Conservation (phyloP, 345 rosid genomes). For the Sonneratia alba region DNA sequence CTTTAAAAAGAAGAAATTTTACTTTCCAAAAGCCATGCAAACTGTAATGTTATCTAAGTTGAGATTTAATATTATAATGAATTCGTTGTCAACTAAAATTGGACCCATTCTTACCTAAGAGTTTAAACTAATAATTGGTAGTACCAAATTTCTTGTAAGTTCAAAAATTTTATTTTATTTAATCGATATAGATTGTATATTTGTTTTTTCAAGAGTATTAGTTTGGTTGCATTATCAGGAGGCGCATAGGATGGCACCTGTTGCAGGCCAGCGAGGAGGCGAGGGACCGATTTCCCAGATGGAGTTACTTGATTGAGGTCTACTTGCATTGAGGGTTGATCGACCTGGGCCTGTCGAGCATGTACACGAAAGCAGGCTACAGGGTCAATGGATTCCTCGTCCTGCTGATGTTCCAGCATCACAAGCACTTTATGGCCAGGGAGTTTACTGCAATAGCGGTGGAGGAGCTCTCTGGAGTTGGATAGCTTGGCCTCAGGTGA, state of each 20-base stretch:
- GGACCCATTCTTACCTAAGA: too few relatives aligned
- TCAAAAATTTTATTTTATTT: too few relatives aligned
- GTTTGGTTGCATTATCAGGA: slow-evolving; percentile 37
- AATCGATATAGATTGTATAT: too few relatives aligned
- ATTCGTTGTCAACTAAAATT: too few relatives aligned
- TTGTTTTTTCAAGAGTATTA: too few relatives aligned
- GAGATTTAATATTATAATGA: too few relatives aligned
- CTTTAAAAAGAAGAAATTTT: too few relatives aligned
- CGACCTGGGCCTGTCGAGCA: slow-evolving; percentile 76
- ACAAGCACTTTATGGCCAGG: slow-evolving; percentile 91
- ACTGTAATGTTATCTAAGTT: too few relatives aligned
- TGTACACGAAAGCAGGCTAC: slow-evolving; percentile 88
- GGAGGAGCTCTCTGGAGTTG: slow-evolving; percentile 9
- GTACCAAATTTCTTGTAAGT: too few relatives aligned
- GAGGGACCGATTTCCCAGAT: slow-evolving; percentile 38
- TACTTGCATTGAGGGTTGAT: slow-evolving; percentile 89
- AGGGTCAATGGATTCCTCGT: slow-evolving; percentile 46
- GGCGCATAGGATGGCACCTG: slow-evolving; percentile 88
- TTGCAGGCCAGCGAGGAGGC: slow-evolving; percentile 74
- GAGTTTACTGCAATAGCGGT: slow-evolving; percentile 27
- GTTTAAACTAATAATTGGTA: too few relatives aligned
- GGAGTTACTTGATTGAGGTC: slow-evolving; percentile 45
- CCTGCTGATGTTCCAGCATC: slow-evolving; percentile 67
- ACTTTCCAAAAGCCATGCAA: too few relatives aligned
- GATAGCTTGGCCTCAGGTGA: slow-evolving; percentile 26